A percentile compares a stretch with the other conserved stretches of the same genome.
Conservation (phyloP, 148 eudicot species). For the Suaeda aralocaspica region DNA sequence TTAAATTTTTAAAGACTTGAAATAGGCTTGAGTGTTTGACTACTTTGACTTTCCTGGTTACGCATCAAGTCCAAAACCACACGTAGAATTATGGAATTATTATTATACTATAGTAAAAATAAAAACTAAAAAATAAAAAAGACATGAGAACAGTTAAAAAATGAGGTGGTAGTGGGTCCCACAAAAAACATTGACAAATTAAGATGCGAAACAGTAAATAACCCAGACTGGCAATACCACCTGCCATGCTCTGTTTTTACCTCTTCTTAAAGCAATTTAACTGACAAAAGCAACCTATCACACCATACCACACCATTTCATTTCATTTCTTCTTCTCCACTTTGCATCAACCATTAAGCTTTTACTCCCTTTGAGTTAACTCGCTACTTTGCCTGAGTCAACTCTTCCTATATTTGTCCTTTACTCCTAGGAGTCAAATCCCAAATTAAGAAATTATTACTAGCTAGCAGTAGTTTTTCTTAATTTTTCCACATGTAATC, state of each 20-base stretch:
- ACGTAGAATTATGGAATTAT: too few species aligned
- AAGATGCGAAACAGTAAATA: constrained; percentile 21
- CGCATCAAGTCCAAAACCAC: too few species aligned
- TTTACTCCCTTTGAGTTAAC: neutral
- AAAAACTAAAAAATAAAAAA: neutral
- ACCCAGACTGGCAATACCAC: constrained; percentile 14
- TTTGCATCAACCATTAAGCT: neutral
- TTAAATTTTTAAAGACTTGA: too few species aligned
- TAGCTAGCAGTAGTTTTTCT: too few species aligned
- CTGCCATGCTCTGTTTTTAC: constrained; percentile 22
- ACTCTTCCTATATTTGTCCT: neutral
- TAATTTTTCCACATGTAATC: too few species aligned
- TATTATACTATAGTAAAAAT: too few species aligned
- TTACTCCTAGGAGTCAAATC: neutral
- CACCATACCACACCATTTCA: neutral
- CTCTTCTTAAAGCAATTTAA: constrained; percentile 16
- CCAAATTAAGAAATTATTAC: too few species aligned
- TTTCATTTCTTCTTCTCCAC: neutral
- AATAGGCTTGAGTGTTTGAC: too few species aligned
- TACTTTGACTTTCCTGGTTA: too few species aligned
- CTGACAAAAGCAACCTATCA: constrained; percentile 27
- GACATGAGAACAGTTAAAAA: constrained; percentile 4
- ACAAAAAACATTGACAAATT: constrained; percentile 15
- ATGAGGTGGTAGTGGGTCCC: constrained; percentile 1
- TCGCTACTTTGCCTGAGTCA: neutral